Evolutionary conservation across 169 alveolate genomes (phyloP), one percentile per base, ranked within the genome.

Genomic region (Besnoitia besnoiti): DNA sequence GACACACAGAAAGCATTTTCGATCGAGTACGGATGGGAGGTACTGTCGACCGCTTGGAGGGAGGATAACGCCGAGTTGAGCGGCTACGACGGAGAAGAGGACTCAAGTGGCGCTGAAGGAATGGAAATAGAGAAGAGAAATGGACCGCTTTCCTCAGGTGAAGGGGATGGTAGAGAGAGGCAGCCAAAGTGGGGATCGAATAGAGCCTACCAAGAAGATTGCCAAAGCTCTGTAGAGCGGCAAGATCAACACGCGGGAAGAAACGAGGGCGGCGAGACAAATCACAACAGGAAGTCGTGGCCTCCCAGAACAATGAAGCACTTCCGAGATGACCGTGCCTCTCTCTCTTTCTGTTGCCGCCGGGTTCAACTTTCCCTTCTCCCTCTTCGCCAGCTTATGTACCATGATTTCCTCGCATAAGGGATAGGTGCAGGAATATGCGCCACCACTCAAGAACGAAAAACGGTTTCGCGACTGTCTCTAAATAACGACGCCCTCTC

Each of bases 321-420:
- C 33, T 73, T 37, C 33, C 84, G 84, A 33, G 33, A 73, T 39
- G 84, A 73, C 42, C 84, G 46, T 73, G 33, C 46, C 84, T 12
- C 16, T 21, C 33, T 73, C 19, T 44, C 84, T 33, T 10, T 46
- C 61, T 40, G 47, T 77, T 8, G 87, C 40, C 87, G 87, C 40
- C 87, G 87, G 33, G 87, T 77, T 4, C 87, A 77, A 59, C 50
- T 77, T 21, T 77, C 87, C 12, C 59, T 77, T 46, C 87, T 40
- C 40, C 87, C 87, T 16, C 59, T 77, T 39, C 50, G 87, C 0
- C 50, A 77, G 8, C 59, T 77, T 24, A 77, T 42, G 87, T 77
- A 77, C 14, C 30, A 12, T n/a, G 59, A 77, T 35, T 77, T 77
- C 37, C 59, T 77, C n/a, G 50, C 50, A 10, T 77, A 46, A 24